Conservation (phyloP, 139 green algal genomes). For the Ulvella scutata region DNA sequence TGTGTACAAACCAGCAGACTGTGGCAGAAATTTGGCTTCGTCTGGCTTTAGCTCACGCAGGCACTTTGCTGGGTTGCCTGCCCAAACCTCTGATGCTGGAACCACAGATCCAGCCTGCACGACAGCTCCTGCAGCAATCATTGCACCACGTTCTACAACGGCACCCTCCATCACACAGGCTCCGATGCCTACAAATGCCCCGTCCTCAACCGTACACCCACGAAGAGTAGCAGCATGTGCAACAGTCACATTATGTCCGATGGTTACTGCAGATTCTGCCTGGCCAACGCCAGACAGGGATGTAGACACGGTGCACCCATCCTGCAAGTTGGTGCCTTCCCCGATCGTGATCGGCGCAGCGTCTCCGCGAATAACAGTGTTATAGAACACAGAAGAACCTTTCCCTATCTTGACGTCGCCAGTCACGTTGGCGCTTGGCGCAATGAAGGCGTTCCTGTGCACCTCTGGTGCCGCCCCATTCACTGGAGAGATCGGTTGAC, state of each 20-base stretch:
- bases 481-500: background rate
- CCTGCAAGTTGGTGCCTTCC: conserved; percentile 83
- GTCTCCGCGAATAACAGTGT: conserved; percentile 73
- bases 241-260: conserved; percentile 81
- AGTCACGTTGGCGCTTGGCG: conserved; percentile 66
- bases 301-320: conserved; percentile 60
- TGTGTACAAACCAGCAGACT: conserved; percentile 24
- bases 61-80: conserved; percentile 62
- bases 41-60: conserved; percentile 69
- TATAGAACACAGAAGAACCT: conserved; percentile 81
- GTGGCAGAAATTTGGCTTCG: conserved; percentile 60
- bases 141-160: conserved; percentile 47
- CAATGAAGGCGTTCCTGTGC: conserved; percentile 55
- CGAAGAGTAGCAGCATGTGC: conserved; percentile 67
- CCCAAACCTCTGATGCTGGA: conserved; percentile 58
- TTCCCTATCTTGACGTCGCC: conserved; percentile 71
- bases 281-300: background rate
- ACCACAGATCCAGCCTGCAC: conserved; percentile 54
- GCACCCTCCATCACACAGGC: conserved; percentile 66
- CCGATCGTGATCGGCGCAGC: conserved; percentile 67
- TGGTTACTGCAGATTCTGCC: conserved; percentile 25
- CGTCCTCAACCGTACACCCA: conserved; percentile 78
- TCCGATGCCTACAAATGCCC: conserved; percentile 85
- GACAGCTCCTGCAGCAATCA: conserved; percentile 82
- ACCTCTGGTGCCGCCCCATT: conserved; percentile 36